Percentiles rank a stretch among this genome's conserved stretches.
Evolutionary conservation across 495 filamentous ascomycete genomes (phyloP).

Genomic region (Sabuloglossum arenarium): DNA sequence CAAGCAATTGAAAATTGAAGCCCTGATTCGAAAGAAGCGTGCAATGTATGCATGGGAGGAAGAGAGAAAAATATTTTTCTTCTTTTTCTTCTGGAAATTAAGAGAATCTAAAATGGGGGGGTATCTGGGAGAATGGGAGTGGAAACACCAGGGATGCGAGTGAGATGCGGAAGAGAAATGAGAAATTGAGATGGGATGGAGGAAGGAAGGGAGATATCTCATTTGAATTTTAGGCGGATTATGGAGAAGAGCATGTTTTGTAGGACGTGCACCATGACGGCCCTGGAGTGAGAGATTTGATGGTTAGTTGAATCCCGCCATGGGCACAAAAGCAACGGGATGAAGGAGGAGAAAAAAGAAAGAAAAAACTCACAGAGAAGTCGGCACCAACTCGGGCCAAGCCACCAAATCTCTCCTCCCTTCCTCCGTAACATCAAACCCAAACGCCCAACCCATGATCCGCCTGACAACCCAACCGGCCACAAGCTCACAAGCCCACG

Average conservation of each 20-base stretch:
- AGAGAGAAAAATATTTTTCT: too few relatives aligned
- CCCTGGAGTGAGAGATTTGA: slow-evolving; percentile 5
- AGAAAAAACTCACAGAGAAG: slow-evolving; percentile 19
- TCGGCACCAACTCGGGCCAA: slow-evolving; percentile 41
- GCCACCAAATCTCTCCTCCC: slow-evolving; percentile 34
- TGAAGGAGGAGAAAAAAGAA: too few relatives aligned
- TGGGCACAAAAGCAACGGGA: too few relatives aligned
- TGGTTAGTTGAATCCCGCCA: neutral
- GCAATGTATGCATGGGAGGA: too few relatives aligned
- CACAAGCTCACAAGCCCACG: slow-evolving; percentile 38
- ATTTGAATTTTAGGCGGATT: slow-evolving; percentile 35
- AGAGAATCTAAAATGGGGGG: neutral
- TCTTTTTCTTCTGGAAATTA: too few relatives aligned
- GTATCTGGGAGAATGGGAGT: neutral
- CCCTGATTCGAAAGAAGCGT: too few relatives aligned
- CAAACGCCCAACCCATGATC: slow-evolving; percentile 30
- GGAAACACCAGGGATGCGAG: neutral
- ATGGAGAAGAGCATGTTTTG: slow-evolving; percentile 49
- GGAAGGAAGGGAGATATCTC: neutral
- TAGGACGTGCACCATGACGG: slow-evolving; percentile 39
- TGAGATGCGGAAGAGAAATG: neutral
- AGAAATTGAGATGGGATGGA: neutral
- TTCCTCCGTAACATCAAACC: slow-evolving; percentile 34
- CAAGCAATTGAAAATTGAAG: too few relatives aligned
- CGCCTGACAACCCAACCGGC: slow-evolving; percentile 34